Evolutionary conservation across 2,329 filamentous ascomycete species (phyloP), one percentile per base, ranked within the genome.

Genomic region (Hortaea sp.): DNA sequence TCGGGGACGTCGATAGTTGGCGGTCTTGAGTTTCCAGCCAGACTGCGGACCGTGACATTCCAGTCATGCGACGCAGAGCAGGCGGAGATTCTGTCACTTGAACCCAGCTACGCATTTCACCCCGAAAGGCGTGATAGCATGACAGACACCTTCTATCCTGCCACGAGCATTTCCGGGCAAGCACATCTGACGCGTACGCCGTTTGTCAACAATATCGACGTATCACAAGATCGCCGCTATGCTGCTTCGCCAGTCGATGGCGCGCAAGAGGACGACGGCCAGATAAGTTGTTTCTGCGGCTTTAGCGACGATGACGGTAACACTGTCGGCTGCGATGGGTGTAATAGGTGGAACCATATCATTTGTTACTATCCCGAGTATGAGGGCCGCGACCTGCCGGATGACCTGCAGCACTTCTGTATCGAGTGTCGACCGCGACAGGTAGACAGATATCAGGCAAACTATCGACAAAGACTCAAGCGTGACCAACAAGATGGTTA

Each of bases 271-370:
- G 85, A 90, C 67, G 84, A 84, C 12, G 94, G 94, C 67, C 94
- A 87, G 49, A 95, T 97, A 72, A 95, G 94, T 75, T 98, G 92
- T 77, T 94, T 97, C 59, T 98, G 92, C 71, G 82, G 82, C 65
- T 95, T 85, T 68, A 73, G 81, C 65, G 88, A 94, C 72, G 92
- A 98, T 74, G 92, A 98, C 73, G 92, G 92, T 68, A 90, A 87
- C 68, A 98, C 92, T 49, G 94, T 98, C 52, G 88, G 89, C 68
- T 98, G 92, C 75, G 92, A 97, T 65, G 79, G 76, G 49, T 98
- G 92, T 74, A 86, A 95, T 64, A 92, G 88, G 42, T 98, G 92
- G 92, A 92, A 98, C 69, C 92, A 98, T 68, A 94, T 95, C 59
- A 83, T 88, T 64, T 98, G 92, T 69, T 97, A 94, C 69, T 97